phyloP scores from a whole-genome alignment of 352 stramenopile species.

The Phytophthora tentaculata region DNA sequence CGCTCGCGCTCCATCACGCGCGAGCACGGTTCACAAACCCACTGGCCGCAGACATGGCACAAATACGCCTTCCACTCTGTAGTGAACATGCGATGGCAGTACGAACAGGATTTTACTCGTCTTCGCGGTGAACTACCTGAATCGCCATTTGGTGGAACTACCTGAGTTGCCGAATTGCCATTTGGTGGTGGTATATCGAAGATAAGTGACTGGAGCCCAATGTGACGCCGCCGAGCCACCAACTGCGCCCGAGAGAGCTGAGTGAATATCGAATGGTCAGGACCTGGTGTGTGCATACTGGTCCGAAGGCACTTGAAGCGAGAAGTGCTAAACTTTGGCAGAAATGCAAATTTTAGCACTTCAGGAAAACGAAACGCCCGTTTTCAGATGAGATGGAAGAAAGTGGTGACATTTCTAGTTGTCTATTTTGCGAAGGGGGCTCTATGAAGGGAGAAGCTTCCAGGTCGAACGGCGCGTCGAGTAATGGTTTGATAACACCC shows the following conservation, averaged over 20 bases:
- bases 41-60: conserved; percentile 58
- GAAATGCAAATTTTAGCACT: too few relatives aligned
- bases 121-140: too few relatives aligned
- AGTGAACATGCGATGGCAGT: conserved; percentile 47
- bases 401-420: not conserved
- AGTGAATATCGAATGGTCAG: conserved; percentile 65
- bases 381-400: conserved; percentile 3
- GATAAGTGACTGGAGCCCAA: conserved; percentile 57
- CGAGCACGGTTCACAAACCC: conserved; percentile 55
- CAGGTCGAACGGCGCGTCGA: not conserved
- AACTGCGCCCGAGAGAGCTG: conserved; percentile 54
- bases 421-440: not conserved
- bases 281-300: too few relatives aligned
- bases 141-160: too few relatives aligned
- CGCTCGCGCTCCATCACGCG: conserved; percentile 59
- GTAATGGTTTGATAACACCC: conserved; percentile 16
- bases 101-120: conserved; percentile 22
- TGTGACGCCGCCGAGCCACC: conserved; percentile 45
- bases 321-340: too few relatives aligned
- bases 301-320: too few relatives aligned
- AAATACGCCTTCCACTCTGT: conserved; percentile 48
- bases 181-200: conserved; percentile 16
- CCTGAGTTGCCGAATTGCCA: too few relatives aligned
- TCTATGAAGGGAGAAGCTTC: not conserved
- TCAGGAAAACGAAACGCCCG: not conserved